A percentile compares a stretch with the other conserved stretches of the same genome.
phyloP scores from a whole-genome alignment of 768 basidiomycete species.

The Russula emetica region DNA sequence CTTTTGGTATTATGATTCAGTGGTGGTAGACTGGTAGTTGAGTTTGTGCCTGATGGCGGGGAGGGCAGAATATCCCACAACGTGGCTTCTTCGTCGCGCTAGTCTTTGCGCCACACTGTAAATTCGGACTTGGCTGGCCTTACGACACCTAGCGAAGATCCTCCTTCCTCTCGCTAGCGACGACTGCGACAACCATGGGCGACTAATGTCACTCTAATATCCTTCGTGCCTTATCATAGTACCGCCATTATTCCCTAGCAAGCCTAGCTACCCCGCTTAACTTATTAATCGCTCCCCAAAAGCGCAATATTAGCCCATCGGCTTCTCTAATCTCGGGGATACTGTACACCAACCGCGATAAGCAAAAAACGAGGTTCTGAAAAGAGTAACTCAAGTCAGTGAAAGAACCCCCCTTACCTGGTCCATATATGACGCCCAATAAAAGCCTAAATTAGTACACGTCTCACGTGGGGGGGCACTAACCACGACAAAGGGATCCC shows the following conservation, averaged over 20 bases:
- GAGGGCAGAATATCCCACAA: not conserved
- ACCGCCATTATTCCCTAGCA: slow-evolving; percentile 19
- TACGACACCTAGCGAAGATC: slow-evolving; percentile 13
- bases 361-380: not conserved
- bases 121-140: not conserved
- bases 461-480: slow-evolving; percentile 7
- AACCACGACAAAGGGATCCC: slow-evolving; percentile 19
- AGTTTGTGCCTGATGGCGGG: slow-evolving; percentile 15
- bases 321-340: not conserved
- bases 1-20: not conserved
- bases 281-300: not conserved
- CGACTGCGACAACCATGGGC: slow-evolving; percentile 1
- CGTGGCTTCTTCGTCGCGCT: not conserved
- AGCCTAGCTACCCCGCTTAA: slow-evolving; percentile 7
- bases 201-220: not conserved
- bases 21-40: not conserved
- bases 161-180: not conserved
- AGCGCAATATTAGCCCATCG: not conserved
- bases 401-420: not conserved
- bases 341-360: not conserved
- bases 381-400: not conserved
- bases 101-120: not conserved
- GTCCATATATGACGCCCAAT: not conserved
- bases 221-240: not conserved
- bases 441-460: slow-evolving; percentile 16